Base-by-base conservation (phyloP, 2,329 filamentous ascomycete genomes). In the Nectriaceae sp. region DNA sequence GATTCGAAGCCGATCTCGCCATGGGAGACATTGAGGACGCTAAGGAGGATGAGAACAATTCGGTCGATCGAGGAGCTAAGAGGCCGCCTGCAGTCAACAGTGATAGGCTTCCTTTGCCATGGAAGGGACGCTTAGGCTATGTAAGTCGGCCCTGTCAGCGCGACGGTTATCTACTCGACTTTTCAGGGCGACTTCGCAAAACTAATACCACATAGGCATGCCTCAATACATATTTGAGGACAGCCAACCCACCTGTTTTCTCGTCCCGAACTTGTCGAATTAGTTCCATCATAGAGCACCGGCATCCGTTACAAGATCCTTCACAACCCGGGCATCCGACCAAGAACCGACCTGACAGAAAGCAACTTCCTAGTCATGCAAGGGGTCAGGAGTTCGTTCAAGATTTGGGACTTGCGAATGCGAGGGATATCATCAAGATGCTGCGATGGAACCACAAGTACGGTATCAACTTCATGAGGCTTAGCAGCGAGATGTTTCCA, bases 401-500 rank as follows among this genome's bases (percentile, higher is more conserved):
- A 66, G 77, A 80, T 0, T 68, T 97, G 2, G 90, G 91, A 0
- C 68, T 96, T 11, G 83, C 88, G 15, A 97, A 97, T 67, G 88
- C 89, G 1, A 79, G 82, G 35, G 93, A 97, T 60, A 83, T 97
- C 24, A 72, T 80, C 48, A 96, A 95, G 68, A 90, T 97, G 83
- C 63, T 97, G 8, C 80, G 84, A 2, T 97, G 93, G 93, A 97
- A 97, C 63, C 87, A 95, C 55, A 88, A 84, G 57, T 97, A 93
- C 56, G 86, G 87, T 33, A 97, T 97, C 70, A 92, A 85, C 58
- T 97, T 97, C 67, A 83, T 97, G 82, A 83, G 93, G 1, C 75
- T 97, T 18, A 96, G 90, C 58, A 96, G 90, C 46, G 93, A 97
- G 60, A 97, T 97, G 89, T 97, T 97, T 56, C 93, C 93, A 0